phyloP scores from a whole-genome alignment of 495 filamentous ascomycete species.

The Lophium mytilinum region DNA sequence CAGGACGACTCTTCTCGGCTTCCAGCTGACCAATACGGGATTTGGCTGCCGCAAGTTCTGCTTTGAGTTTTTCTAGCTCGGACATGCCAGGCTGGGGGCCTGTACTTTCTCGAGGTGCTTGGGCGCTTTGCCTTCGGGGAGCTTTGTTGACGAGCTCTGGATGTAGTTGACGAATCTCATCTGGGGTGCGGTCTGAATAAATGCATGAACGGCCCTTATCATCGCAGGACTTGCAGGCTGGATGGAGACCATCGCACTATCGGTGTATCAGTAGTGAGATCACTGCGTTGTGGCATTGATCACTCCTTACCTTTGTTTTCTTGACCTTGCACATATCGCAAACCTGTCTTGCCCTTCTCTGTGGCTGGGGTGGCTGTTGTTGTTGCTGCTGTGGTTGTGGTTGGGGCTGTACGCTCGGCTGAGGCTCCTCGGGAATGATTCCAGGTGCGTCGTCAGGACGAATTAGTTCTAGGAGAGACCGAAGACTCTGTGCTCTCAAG shows the following conservation, averaged over 20 bases:
- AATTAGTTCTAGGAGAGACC: constrained; percentile 23
- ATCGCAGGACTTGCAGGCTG: constrained; percentile 15
- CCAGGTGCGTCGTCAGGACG: constrained; percentile 9
- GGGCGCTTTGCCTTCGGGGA: not conserved
- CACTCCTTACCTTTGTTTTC: constrained; percentile 18
- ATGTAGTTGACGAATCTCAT: constrained; percentile 6
- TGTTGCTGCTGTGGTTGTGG: constrained; percentile 1
- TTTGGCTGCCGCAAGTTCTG: constrained; percentile 19
- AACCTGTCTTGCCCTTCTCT: constrained; percentile 3
- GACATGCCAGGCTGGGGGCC: not conserved
- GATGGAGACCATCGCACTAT: constrained; percentile 21
- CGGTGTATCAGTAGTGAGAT: not conserved
- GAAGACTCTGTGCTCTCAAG: constrained; percentile 21
- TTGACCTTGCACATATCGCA: constrained; percentile 24
- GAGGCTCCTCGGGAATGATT: constrained; percentile 4
- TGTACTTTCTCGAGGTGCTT: constrained; percentile 5
- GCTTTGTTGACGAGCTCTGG: not conserved
- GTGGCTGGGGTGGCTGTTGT: not conserved
- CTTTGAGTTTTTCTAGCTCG: constrained; percentile 20
- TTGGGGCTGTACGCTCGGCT: not conserved
- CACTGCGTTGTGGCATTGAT: not conserved
- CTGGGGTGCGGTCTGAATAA: constrained; percentile 6
- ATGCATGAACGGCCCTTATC: constrained; percentile 21
- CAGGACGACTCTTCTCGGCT: constrained; percentile 13
- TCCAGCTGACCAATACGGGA: constrained; percentile 17